phyloP scores from a whole-genome alignment of 1,284 basidiomycete genomes.

The Naganishia liquefaciens region DNA sequence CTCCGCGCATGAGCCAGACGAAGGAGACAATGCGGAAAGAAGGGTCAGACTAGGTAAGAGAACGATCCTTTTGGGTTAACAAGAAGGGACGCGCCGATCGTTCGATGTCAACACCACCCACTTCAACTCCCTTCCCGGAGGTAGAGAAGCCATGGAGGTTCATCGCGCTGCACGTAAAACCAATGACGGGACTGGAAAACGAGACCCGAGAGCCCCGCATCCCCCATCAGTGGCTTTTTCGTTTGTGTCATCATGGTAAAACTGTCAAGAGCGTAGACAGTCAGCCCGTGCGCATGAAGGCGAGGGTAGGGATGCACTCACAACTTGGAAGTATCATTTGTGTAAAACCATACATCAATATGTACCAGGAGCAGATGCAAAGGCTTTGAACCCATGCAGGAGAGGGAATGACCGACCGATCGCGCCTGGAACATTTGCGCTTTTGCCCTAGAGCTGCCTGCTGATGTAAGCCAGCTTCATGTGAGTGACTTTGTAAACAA shows the following conservation, averaged over 20 bases:
- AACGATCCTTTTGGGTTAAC: conserved; percentile 31
- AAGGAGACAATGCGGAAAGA: conserved; percentile 9
- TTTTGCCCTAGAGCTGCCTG: background rate
- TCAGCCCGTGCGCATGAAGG: background rate
- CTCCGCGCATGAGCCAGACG: background rate
- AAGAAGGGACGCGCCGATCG: conserved; percentile 29
- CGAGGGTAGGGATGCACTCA: conserved; percentile 9
- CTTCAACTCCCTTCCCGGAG: conserved; percentile 12
- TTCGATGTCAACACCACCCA: conserved; percentile 28
- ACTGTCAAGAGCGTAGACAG: background rate
- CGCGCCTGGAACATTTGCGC: background rate
- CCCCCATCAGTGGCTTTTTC: conserved; percentile 24
- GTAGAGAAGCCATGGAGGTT: conserved; percentile 23
- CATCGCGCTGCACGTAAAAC: conserved; percentile 31
- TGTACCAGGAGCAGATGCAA: background rate
- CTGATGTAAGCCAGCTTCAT: background rate
- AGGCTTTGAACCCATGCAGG: conserved; percentile 6
- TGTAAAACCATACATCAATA: background rate
- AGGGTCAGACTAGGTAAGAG: conserved; percentile 28
- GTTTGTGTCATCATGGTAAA: conserved; percentile 27
- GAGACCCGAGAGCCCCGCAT: conserved; percentile 16
- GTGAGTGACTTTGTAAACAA: conserved; percentile 25
- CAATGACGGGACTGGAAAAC: conserved; percentile 25
- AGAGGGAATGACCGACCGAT: background rate
- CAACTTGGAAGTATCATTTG: conserved; percentile 32